A percentile compares a stretch with the other conserved stretches of the same genome.
phyloP scores from a whole-genome alignment of 805 yeast genomes.

The Pichia exigua region DNA sequence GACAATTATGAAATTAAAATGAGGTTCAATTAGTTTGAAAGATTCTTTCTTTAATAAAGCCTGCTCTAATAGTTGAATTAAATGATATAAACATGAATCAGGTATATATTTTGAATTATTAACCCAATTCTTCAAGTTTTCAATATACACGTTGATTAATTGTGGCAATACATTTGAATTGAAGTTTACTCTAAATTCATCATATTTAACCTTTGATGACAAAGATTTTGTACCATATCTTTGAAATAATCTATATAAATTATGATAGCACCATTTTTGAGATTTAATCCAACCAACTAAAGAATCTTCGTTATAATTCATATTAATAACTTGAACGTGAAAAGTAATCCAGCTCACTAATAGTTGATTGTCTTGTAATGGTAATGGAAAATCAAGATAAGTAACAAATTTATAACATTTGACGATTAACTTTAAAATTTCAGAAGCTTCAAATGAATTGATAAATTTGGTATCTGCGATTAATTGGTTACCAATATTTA shows the following conservation, averaged over 20 bases:
- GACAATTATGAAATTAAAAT: slow-evolving; percentile 52
- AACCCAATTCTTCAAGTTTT: slow-evolving; percentile 71
- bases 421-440: slow-evolving; percentile 65
- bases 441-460: slow-evolving; percentile 38
- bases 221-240: slow-evolving; percentile 55
- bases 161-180: slow-evolving; percentile 61
- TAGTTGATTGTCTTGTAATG: slow-evolving; percentile 46
- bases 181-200: slow-evolving; percentile 52
- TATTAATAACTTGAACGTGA: slow-evolving; percentile 59
- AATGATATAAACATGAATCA: slow-evolving; percentile 51
- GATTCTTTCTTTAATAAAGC: slow-evolving; percentile 51
- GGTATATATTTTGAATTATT: slow-evolving; percentile 60
- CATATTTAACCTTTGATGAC: slow-evolving; percentile 44
- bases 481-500: slow-evolving; percentile 55
- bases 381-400: slow-evolving; percentile 67
- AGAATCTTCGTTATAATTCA: slow-evolving; percentile 49
- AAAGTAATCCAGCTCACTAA: slow-evolving; percentile 67
- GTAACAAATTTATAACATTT: slow-evolving; percentile 80
- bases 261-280: slow-evolving; percentile 86
- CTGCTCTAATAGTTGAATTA: slow-evolving; percentile 56
- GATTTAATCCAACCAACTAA: slow-evolving; percentile 61
- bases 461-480: slow-evolving; percentile 26
- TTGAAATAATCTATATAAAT: slow-evolving; percentile 59
- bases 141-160: slow-evolving; percentile 54
- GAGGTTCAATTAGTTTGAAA: slow-evolving; percentile 68